These are phyloP conservation scores for Aspergillus thermomutatus DNA, from an alignment of 2,329 filamentous ascomycete species.

Conservation along the genomic window DNA sequence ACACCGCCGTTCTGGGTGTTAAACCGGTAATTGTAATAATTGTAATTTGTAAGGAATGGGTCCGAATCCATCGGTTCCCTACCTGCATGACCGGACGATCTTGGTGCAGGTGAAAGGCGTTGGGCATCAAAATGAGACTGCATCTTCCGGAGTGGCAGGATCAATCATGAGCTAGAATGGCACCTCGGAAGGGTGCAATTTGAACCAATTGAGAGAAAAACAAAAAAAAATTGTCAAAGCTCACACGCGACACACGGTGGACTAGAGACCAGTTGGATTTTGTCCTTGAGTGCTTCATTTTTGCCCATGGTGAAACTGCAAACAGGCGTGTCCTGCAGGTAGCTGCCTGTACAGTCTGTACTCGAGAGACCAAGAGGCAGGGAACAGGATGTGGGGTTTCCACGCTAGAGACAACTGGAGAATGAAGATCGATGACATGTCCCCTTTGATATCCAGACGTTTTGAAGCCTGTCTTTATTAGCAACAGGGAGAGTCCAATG, in stretches of 20 bases:
- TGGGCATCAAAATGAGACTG: slow-evolving; percentile 22
- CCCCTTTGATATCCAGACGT: slow-evolving; percentile 19
- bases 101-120: slow-evolving; percentile 9
- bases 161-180: slow-evolving; percentile 8
- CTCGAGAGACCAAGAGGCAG: slow-evolving; percentile 6
- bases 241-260: neutral
- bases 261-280: neutral
- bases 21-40: slow-evolving; percentile 9
- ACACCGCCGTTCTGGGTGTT: slow-evolving; percentile 7
- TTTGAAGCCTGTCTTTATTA: slow-evolving; percentile 17
- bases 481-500: slow-evolving; percentile 18
- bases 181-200: slow-evolving; percentile 1
- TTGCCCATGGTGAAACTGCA: neutral
- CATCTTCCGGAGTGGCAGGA: slow-evolving; percentile 15
- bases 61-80: slow-evolving; percentile 8
- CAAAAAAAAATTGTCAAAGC: neutral
- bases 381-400: slow-evolving; percentile 12
- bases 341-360: neutral
- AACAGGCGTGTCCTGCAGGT: neutral
- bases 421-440: slow-evolving; percentile 24
- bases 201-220: slow-evolving; percentile 4
- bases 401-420: slow-evolving; percentile 13
- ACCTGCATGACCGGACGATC: slow-evolving; percentile 10
- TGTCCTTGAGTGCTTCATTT: neutral
- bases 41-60: slow-evolving; percentile 9